Evolutionary conservation across 306 rosid species (phyloP).

Genomic region (Inga oerstediana): DNA sequence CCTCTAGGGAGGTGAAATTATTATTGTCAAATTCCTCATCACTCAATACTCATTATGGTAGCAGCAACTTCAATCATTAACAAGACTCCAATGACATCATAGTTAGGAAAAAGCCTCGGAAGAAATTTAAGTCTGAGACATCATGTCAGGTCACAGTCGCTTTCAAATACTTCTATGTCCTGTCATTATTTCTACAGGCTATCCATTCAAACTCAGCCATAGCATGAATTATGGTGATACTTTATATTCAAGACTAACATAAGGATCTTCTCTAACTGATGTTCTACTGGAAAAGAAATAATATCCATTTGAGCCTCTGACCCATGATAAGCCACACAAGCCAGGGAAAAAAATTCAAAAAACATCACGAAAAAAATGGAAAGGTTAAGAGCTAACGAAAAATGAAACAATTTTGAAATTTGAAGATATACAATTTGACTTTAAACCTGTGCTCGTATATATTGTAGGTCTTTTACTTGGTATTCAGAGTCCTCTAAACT

Average conservation of each 20-base stretch:
- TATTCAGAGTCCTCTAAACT: slow-evolving; percentile 32
- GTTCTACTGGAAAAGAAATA: background rate
- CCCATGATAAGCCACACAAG: background rate
- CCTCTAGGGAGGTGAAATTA: background rate
- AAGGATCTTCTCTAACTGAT: slow-evolving; percentile 10
- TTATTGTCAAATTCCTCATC: background rate
- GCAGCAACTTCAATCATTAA: slow-evolving; percentile 12
- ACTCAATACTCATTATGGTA: background rate
- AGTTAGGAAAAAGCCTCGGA: background rate
- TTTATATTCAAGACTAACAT: background rate
- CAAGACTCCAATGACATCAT: slow-evolving; percentile 3
- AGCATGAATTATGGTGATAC: slow-evolving; percentile 9
- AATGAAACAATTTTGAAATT: background rate
- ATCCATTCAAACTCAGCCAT: slow-evolving; percentile 23
- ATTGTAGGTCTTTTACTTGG: slow-evolving; percentile 48
- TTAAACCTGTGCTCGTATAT: slow-evolving; percentile 61
- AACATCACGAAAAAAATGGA: slow-evolving; percentile 2
- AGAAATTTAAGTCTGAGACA: slow-evolving; percentile 6
- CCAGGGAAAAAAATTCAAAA: background rate
- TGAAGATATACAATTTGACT: slow-evolving; percentile 22
- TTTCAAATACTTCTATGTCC: background rate
- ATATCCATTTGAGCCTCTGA: background rate
- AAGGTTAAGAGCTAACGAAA: background rate
- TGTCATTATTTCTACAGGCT: slow-evolving; percentile 6
- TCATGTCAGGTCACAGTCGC: slow-evolving; percentile 5